Conservation (phyloP, 2,329 filamentous ascomycete species). For the Curvularia eragrostidis region DNA sequence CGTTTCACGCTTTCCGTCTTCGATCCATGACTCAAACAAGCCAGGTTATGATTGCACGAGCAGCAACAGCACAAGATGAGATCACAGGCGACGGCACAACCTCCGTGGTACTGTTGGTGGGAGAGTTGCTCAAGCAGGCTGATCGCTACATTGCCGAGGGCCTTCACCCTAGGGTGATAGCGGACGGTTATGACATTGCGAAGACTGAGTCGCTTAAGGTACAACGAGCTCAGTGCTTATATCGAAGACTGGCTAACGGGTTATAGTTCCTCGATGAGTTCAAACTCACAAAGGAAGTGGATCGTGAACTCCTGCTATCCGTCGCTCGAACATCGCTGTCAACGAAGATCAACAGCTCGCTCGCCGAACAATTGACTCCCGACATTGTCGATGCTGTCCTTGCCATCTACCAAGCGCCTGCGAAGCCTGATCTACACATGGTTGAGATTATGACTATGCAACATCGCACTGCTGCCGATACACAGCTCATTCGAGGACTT, state of each 20-base stretch:
- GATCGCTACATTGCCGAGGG: slow-evolving; percentile 95
- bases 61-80: slow-evolving; percentile 96
- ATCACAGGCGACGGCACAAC: slow-evolving; percentile 98
- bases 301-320: slow-evolving; percentile 90
- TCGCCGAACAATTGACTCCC: slow-evolving; percentile 90
- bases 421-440: slow-evolving; percentile 98
- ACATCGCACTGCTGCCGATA: slow-evolving; percentile 94
- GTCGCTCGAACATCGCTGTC: slow-evolving; percentile 94
- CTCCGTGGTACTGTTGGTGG: slow-evolving; percentile 91
- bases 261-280: slow-evolving; percentile 87
- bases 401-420: slow-evolving; percentile 85
- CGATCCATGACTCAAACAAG: slow-evolving; percentile 14
- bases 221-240: slow-evolving; percentile 6
- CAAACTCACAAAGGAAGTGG: slow-evolving; percentile 86
- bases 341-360: slow-evolving; percentile 88
- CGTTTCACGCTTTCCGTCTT: slow-evolving; percentile 15
- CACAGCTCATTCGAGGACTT: slow-evolving; percentile 90
- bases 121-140: slow-evolving; percentile 96
- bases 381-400: slow-evolving; percentile 97
- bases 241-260: slow-evolving; percentile 13
- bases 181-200: slow-evolving; percentile 95
- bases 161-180: slow-evolving; percentile 95
- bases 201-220: slow-evolving; percentile 92
- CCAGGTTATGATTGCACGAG: slow-evolving; percentile 73
- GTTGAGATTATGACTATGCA: slow-evolving; percentile 99